Conservation (phyloP, 139 green algal genomes). For the Picochlorum costavermella region DNA sequence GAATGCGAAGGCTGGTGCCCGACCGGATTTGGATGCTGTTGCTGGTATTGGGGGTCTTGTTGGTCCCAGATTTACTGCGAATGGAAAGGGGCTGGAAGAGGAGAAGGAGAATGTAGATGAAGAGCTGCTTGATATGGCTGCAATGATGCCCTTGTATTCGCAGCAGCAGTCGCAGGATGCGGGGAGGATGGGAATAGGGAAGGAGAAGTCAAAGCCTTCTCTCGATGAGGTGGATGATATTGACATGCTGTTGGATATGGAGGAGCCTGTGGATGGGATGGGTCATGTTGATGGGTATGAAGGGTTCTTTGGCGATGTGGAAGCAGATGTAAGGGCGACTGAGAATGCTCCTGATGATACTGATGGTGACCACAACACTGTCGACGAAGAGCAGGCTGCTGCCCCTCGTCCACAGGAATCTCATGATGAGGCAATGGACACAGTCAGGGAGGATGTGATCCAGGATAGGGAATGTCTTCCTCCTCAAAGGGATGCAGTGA, state of each 20-base stretch:
- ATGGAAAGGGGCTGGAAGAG: background rate
- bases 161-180: background rate
- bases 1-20: no score
- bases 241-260: conserved; percentile 3
- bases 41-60: no score
- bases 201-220: background rate
- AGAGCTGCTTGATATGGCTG: conserved; percentile 26
- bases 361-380: no score
- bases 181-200: background rate
- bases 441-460: background rate
- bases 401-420: background rate
- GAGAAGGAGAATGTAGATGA: conserved; percentile 29
- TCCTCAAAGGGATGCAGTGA: conserved; percentile 1
- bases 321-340: no score
- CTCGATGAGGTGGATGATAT: background rate
- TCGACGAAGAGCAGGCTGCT: no score
- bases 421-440: background rate
- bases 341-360: no score
- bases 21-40: no score
- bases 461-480: background rate
- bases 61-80: no score
- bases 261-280: background rate
- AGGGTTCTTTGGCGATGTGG: no score
- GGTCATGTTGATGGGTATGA: no score
- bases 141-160: background rate